A percentile compares a stretch with the other conserved stretches of the same genome.
phyloP scores from a whole-genome alignment of 2,329 filamentous ascomycete species.

The Chaetomium sp. region DNA sequence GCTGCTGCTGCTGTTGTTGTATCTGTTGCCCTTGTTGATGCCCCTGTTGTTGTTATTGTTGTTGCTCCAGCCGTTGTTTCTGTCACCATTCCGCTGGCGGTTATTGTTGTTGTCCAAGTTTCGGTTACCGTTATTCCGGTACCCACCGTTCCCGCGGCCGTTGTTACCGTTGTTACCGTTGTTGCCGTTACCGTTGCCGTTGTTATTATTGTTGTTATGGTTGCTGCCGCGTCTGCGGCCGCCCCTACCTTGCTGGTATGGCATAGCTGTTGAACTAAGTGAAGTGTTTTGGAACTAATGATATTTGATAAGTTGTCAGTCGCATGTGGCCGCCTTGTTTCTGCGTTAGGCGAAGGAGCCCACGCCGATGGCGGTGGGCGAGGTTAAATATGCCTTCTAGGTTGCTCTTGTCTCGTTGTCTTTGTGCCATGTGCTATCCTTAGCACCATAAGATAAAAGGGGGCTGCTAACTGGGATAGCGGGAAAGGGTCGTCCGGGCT shows the following conservation, averaged over 20 bases:
- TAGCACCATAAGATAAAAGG: background rate
- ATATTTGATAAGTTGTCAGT: background rate
- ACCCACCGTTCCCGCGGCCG: background rate
- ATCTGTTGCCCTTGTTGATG: background rate
- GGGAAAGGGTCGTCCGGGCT: background rate
- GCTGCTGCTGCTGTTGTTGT: background rate
- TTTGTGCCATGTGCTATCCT: background rate
- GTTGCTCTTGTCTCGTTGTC: background rate
- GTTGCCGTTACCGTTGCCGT: background rate
- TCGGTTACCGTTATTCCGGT: background rate
- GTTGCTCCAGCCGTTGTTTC: slow-evolving; percentile 6
- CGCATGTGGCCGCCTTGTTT: background rate
- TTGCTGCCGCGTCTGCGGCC: slow-evolving; percentile 1
- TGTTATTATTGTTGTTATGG: background rate
- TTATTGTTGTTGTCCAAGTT: slow-evolving; percentile 6
- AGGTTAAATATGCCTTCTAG: background rate
- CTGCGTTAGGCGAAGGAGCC: background rate
- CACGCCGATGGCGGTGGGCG: background rate
- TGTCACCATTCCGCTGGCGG: background rate
- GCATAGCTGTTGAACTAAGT: background rate
- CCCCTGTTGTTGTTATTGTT: background rate
- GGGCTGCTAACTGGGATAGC: background rate
- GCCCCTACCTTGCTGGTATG: background rate
- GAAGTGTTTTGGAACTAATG: background rate
- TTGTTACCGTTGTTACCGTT: background rate